Evolutionary conservation across 306 rosid genomes (phyloP), one percentile per base, ranked within the genome.

Genomic region (Sicyos baderoa): DNA sequence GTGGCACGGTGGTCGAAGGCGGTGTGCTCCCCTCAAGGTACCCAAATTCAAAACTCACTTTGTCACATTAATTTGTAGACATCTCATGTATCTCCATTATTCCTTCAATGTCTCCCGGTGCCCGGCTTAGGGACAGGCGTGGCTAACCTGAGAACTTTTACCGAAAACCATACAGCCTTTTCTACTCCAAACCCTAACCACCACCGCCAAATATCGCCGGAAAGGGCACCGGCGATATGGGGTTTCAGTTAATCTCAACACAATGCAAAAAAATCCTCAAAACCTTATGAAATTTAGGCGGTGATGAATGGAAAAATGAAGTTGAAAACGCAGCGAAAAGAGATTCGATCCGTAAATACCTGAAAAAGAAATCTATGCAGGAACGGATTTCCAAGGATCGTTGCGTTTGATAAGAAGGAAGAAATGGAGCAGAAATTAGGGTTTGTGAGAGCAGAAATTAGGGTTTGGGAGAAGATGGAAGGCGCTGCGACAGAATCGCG

Each of bases 401-500:
- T 47, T 23, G n/a, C n/a, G 22, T 47, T 14, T 62, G 48, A 44
- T 44, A 12, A 13, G 32, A 64, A 19, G 29, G 25, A 71, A 1
- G 48, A 35, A 51, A n/a, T 32, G 18, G 14, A 40, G 40, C 4
- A 37, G 0, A 47, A 32, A 54, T 6, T 29, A 29, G 35, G 35
- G 35, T 29, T 29, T 29, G 35, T 10, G 44, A 69, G 3, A 70
- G 6, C 17, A 21, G 55, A 53, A 68, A 82, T 56, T 85, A 72
- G 86, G 89, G 82, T 74, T 81, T 73, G 64, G 76, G 23, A 29
- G 22, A 47, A 7, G 45, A 79, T 49, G 81, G 75, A 75, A 72
- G 82, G 78, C 19, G 22, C 70, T 54, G 77, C 85, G 80, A 70
- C 10, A 77, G 25, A 71, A 71, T 68, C 72, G 89, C 74, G 50